phyloP scores from a whole-genome alignment of 768 basidiomycete species.

The Russula brevipes region DNA sequence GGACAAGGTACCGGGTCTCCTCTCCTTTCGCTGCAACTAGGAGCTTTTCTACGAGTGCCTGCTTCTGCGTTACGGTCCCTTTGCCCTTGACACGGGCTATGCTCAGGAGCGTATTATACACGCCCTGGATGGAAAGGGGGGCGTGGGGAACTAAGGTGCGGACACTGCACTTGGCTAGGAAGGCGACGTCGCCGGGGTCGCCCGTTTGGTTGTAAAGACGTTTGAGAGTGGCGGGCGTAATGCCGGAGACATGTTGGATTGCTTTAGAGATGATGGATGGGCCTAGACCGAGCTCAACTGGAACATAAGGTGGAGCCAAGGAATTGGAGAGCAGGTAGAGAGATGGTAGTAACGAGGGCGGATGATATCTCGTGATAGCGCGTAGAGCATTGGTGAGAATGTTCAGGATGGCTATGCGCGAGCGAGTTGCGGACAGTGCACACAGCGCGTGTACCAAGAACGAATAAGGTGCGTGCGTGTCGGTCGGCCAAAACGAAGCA shows the following conservation, averaged over 20 bases:
- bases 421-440: conserved; percentile 59
- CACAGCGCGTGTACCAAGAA: conserved; percentile 64
- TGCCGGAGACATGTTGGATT: conserved; percentile 68
- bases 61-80: conserved; percentile 72
- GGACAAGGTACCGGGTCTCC: conserved; percentile 77
- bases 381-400: conserved; percentile 71
- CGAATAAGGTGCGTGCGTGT: conserved; percentile 53
- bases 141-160: conserved; percentile 69
- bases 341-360: conserved; percentile 65
- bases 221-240: conserved; percentile 51
- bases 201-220: conserved; percentile 68
- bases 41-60: conserved; percentile 71
- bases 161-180: conserved; percentile 69
- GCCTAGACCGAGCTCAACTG: conserved; percentile 67
- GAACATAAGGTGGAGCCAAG: conserved; percentile 66
- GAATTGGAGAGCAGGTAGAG: conserved; percentile 81
- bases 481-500: conserved; percentile 41
- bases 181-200: conserved; percentile 83
- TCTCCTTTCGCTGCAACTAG: conserved; percentile 84
- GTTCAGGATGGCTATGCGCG: conserved; percentile 64
- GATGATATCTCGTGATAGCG: conserved; percentile 58
- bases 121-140: conserved; percentile 56
- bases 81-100: conserved; percentile 66
- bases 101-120: conserved; percentile 63
- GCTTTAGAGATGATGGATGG: conserved; percentile 61